phyloP scores from a whole-genome alignment of 2,329 filamentous ascomycete species.

The Herpotrichia juniperi region DNA sequence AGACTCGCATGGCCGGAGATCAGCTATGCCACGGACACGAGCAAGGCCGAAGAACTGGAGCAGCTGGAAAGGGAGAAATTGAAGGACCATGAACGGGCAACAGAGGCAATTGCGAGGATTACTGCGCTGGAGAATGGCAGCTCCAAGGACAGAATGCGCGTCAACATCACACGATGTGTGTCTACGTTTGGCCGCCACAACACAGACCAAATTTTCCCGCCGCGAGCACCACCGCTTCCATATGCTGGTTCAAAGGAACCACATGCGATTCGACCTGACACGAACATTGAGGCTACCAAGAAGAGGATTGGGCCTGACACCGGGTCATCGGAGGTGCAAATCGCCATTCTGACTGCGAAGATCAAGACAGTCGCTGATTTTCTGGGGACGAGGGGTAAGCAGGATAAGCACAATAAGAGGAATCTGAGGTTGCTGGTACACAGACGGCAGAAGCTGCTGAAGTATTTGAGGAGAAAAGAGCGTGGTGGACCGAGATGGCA shows the following conservation, averaged over 20 bases:
- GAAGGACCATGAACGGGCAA: slow-evolving; percentile 67
- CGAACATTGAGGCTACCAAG: slow-evolving; percentile 30
- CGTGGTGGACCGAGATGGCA: slow-evolving; percentile 89
- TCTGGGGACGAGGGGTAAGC: slow-evolving; percentile 72
- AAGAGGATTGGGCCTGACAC: slow-evolving; percentile 88
- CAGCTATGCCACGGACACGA: slow-evolving; percentile 10
- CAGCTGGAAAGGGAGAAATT: slow-evolving; percentile 28
- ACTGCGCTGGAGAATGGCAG: slow-evolving; percentile 77
- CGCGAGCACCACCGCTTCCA: slow-evolving; percentile 59
- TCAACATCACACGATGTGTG: slow-evolving; percentile 85
- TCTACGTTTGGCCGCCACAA: slow-evolving; percentile 89
- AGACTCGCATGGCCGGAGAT: slow-evolving; percentile 1
- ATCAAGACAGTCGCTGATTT: slow-evolving; percentile 81
- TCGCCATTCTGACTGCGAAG: slow-evolving; percentile 92
- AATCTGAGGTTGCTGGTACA: slow-evolving; percentile 87
- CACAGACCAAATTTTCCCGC: slow-evolving; percentile 74
- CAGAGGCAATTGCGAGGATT: slow-evolving; percentile 80
- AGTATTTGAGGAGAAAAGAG: slow-evolving; percentile 88
- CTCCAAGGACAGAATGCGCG: slow-evolving; percentile 76
- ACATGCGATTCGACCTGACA: slow-evolving; percentile 51
- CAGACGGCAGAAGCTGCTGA: slow-evolving; percentile 83
- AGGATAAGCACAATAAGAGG: slow-evolving; percentile 93
- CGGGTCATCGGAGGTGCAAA: slow-evolving; percentile 96
- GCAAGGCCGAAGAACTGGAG: slow-evolving; percentile 10
- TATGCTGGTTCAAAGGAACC: slow-evolving; percentile 52